Evolutionary conservation across 495 filamentous ascomycete species (phyloP), one percentile per base, ranked within the genome.

Genomic region (Talaromyces borbonicus): DNA sequence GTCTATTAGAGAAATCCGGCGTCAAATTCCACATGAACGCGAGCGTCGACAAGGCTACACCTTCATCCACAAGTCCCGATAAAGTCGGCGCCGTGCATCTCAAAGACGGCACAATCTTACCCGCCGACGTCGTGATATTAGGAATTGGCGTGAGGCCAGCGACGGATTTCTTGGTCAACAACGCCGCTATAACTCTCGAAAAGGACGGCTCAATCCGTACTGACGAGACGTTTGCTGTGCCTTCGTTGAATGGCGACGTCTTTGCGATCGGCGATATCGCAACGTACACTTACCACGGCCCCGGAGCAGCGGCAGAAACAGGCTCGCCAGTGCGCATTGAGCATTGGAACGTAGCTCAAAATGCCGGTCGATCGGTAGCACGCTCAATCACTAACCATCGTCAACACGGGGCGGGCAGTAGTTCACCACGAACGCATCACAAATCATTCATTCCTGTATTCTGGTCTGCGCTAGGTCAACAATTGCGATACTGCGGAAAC

Each of bases 281-380:
- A 6, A 92, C 88, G 1, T 95, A 87, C 57, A 90, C 90, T 0
- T 98, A 96, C 67, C 76, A 87, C 59, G 90, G 90, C 1, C 90
- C 90, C 0, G 87, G 86, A n/a, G 77, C 83, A 1, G 67, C 81
- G 2, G 48, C 55, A 4, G 42, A 48, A 1, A 49, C 20, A 7
- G 84, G 86, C 44, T 71, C 67, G 4, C 69, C 69, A 20, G 76
- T 74, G 1, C 71, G 87, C 46, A 95, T 95, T 61, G 93, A 98
- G 69, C 92, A 98, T 60, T 98, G 90, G 90, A 89, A 96, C 60
- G 92, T 98, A 2, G 92, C 92, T 2, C 92, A 97, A 63, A 96
- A 96, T 52, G 67, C 83, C 4, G 92, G 92, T 4, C 83, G 90
- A 14, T 68, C 71, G 18, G 92, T 80, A 5, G 92, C 86, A 4